Evolutionary conservation across 805 yeast species (phyloP).

Genomic region (Metschnikowia gruessii): DNA sequence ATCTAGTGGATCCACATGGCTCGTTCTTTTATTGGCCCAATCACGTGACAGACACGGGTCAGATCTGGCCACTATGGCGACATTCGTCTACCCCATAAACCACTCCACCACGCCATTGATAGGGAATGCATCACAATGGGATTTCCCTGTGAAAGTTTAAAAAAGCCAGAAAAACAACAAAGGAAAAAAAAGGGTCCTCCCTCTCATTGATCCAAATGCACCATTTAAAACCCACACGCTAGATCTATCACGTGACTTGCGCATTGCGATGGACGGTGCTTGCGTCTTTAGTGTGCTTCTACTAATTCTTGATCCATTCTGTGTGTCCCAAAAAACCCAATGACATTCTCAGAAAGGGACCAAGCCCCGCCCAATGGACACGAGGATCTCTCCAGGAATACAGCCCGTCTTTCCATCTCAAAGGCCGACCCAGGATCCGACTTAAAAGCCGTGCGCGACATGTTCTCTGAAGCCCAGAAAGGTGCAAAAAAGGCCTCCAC

Average conservation of each 20-base stretch:
- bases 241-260: background rate
- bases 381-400: constrained; percentile 19
- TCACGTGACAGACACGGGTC: too few relatives aligned
- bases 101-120: too few relatives aligned
- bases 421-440: constrained; percentile 16
- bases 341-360: constrained; percentile 3
- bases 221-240: too few relatives aligned
- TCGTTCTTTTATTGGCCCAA: background rate
- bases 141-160: too few relatives aligned
- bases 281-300: background rate
- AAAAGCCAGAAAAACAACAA: too few relatives aligned
- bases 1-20: too few relatives aligned
- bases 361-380: background rate
- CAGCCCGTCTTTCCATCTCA: constrained; percentile 31
- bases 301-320: background rate
- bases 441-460: constrained; percentile 8
- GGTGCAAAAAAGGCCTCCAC: constrained; percentile 7
- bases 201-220: too few relatives aligned
- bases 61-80: too few relatives aligned
- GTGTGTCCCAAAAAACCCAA: background rate
- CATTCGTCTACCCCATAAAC: too few relatives aligned
- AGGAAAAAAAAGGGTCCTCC: too few relatives aligned
- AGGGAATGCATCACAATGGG: too few relatives aligned
- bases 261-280: background rate
- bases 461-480: constrained; percentile 8